phyloP scores from a whole-genome alignment of 2,329 filamentous ascomycete species.

The Penicillium digitatum region DNA sequence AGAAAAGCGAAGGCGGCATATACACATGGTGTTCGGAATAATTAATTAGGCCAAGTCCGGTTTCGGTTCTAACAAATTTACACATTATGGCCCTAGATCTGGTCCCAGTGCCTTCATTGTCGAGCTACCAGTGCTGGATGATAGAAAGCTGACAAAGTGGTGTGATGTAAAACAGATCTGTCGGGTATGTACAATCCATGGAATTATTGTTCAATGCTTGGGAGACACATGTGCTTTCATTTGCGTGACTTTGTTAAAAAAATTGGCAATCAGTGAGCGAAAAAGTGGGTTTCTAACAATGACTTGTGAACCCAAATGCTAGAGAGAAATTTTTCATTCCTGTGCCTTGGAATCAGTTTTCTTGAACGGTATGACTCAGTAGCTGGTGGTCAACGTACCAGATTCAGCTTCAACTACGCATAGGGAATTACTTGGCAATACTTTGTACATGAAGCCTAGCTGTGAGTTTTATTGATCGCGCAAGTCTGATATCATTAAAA shows the following conservation, averaged over 20 bases:
- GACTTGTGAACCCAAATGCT: not conserved
- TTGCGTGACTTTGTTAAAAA: too few species aligned
- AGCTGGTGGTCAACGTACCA: not conserved
- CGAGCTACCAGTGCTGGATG: not conserved
- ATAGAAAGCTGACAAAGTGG: not conserved
- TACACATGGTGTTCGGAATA: too few species aligned
- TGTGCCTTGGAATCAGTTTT: not conserved
- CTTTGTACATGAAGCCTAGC: not conserved
- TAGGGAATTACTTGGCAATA: not conserved
- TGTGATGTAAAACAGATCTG: not conserved
- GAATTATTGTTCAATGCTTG: not conserved
- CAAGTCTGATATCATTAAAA: constrained; percentile 31
- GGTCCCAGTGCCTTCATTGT: not conserved
- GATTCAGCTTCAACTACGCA: not conserved
- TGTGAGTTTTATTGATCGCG: constrained; percentile 9
- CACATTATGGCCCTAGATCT: not conserved
- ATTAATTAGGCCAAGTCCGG: too few species aligned
- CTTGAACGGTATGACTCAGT: not conserved
- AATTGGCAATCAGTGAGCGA: not conserved
- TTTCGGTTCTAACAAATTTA: too few species aligned
- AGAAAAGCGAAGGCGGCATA: too few species aligned
- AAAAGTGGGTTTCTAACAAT: too few species aligned
- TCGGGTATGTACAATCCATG: not conserved
- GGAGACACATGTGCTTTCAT: not conserved
- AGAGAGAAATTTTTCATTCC: not conserved